Evolutionary conservation across 257 asterid genomes (phyloP).

Genomic region (Fraxinus quadrangulata): DNA sequence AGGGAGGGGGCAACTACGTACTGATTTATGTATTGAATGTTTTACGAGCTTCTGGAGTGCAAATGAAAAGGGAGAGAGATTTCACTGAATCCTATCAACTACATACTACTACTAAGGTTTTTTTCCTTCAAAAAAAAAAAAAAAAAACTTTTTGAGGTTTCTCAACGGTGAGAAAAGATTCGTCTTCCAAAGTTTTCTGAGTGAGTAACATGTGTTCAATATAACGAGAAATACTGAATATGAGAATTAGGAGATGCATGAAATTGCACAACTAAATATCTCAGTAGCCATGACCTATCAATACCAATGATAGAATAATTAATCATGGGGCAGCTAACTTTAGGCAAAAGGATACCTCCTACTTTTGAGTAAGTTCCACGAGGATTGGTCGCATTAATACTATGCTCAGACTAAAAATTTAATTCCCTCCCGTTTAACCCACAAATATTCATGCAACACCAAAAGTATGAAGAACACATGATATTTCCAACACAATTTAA

Average conservation of each 20-base stretch:
- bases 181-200: not conserved
- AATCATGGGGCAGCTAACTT: conserved; percentile 10
- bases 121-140: no score
- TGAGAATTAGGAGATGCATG: conserved; percentile 6
- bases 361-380: not conserved
- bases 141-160: not conserved
- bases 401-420: not conserved
- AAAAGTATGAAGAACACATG: not conserved
- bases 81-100: no score
- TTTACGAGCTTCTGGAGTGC: not conserved
- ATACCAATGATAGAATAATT: not conserved
- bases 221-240: not conserved
- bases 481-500: not conserved
- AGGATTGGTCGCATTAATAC: not conserved
- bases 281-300: not conserved
- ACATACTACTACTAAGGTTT: not conserved
- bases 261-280: not conserved
- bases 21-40: not conserved
- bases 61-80: not conserved
- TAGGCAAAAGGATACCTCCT: not conserved
- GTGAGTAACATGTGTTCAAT: not conserved
- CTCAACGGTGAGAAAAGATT: not conserved
- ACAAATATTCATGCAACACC: not conserved
- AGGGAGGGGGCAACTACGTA: not conserved
- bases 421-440: not conserved